Evolutionary conservation across 495 filamentous ascomycete genomes (phyloP), one percentile per base, ranked within the genome.

Genomic region (Patellaria atrata): DNA sequence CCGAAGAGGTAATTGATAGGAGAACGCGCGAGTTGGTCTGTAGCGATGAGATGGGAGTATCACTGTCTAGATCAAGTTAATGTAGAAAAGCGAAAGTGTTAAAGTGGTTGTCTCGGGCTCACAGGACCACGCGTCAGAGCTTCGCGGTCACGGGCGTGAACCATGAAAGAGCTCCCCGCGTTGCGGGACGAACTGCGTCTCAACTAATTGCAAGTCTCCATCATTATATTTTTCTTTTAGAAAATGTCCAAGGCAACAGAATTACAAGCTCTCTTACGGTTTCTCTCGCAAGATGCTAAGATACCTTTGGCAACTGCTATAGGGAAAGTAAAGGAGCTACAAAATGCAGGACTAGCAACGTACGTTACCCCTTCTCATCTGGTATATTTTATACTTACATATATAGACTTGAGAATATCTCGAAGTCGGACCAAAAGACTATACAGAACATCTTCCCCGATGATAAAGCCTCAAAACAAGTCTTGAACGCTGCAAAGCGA

Each of bases 251-350:
- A 49, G 6, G 48, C 55, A 26, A 37, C 33, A 15, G 70, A 80
- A 40, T 59, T 83, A 9, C 75, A 81, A 52, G 61, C 71, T 28
- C 61, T 87, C n/a, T 61, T 87, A 27, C 77, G 80, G 30, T 78
- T 89, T 33, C 65, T 87, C 20, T 77, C 79, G 0, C 72, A 78
- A 44, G 73, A 77, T 49, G 70, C 70, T 19, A 85, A 79, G 51
- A 51, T 81, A 8, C 71, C 79, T 0, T 70, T 87, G 44, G 64
- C 78, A 40, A 59, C 64, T 19, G 80, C 81, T 13, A 73, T 86
- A 63, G 55, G 61, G 31, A 77, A 76, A 53, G 60, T 78, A 31
- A 76, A 75, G 51, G 64, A 70, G 1, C 63, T 85, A 13, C 76
- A 82, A 42, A 61, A 58, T 12, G 72, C 68, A 15, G 64, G 67